Conservation (phyloP, 169 alveolate genomes). For the Eimeria sp. region DNA sequence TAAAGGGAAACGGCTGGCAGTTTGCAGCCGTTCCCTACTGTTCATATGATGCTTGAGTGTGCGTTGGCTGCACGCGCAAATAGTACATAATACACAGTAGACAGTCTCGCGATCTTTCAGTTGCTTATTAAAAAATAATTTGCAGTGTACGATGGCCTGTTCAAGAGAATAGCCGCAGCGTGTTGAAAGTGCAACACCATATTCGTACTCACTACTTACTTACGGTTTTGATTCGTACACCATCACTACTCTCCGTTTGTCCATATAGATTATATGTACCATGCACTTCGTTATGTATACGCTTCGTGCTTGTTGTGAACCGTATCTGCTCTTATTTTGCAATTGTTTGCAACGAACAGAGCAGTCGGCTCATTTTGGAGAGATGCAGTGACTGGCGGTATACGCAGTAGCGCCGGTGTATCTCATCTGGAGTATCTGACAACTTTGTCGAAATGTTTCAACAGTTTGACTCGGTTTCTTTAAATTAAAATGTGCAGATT, state of each 20-base stretch:
- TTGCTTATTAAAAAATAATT: neutral
- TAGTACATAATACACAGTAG: neutral
- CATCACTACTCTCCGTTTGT: neutral
- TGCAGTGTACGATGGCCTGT: neutral
- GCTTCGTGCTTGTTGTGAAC: neutral
- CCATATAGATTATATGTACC: no score
- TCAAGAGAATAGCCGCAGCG: neutral
- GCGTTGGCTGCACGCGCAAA: neutral
- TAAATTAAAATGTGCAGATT: neutral
- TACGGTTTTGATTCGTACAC: neutral
- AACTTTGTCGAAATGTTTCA: neutral
- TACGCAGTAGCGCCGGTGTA: neutral
- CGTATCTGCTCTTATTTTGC: neutral
- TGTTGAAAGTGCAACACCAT: neutral
- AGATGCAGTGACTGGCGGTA: neutral
- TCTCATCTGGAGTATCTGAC: neutral
- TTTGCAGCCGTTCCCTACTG: neutral
- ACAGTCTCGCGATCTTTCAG: neutral
- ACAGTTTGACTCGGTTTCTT: neutral
- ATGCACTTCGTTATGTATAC: neutral
- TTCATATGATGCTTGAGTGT: neutral
- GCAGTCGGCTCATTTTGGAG: neutral
- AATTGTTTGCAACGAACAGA: neutral
- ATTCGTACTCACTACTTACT: neutral
- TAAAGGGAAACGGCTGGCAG: neutral